These are phyloP conservation scores for Crepidotus variabilis DNA, from an alignment of 768 basidiomycete genomes.

Conservation along the genomic window DNA sequence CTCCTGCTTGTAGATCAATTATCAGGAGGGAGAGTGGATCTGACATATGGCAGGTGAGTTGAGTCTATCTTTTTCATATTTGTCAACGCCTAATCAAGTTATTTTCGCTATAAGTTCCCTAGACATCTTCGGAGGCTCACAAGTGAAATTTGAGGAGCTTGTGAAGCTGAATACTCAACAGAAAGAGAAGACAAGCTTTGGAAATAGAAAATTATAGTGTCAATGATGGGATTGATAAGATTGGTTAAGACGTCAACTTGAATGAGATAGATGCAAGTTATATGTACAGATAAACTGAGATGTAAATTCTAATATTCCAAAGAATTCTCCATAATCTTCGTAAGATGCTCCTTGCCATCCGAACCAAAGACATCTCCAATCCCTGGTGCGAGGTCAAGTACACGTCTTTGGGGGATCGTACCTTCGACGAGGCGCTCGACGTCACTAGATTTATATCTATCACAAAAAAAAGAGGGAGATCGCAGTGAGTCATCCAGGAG, in stretches of 20 bases:
- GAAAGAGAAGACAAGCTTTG: slow-evolving; percentile 6
- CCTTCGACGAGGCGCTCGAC: slow-evolving; percentile 81
- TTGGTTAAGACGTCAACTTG: not conserved
- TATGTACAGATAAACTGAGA: not conserved
- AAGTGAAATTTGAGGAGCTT: slow-evolving; percentile 59
- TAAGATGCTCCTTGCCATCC: slow-evolving; percentile 81
- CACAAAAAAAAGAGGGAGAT: not conserved
- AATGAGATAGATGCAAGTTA: not conserved
- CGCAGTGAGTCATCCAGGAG: not conserved
- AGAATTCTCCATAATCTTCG: slow-evolving; percentile 74
- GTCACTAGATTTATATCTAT: slow-evolving; percentile 62
- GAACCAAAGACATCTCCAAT: slow-evolving; percentile 80
- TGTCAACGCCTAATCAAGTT: not conserved
- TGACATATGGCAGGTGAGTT: slow-evolving; percentile 78
- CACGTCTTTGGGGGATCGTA: slow-evolving; percentile 87
- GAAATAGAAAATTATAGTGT: too few relatives aligned
- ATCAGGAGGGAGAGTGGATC: slow-evolving; percentile 79
- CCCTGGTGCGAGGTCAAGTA: slow-evolving; percentile 89
- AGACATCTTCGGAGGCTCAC: slow-evolving; percentile 67
- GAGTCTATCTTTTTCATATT: not conserved
- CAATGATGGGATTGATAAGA: not conserved
- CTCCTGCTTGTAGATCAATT: slow-evolving; percentile 75
- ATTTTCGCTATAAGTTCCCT: slow-evolving; percentile 33
- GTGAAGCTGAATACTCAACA: slow-evolving; percentile 28
- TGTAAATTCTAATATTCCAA: slow-evolving; percentile 59